Conservation (phyloP, 495 filamentous ascomycete species). For the Trypethelium eluteriae region DNA sequence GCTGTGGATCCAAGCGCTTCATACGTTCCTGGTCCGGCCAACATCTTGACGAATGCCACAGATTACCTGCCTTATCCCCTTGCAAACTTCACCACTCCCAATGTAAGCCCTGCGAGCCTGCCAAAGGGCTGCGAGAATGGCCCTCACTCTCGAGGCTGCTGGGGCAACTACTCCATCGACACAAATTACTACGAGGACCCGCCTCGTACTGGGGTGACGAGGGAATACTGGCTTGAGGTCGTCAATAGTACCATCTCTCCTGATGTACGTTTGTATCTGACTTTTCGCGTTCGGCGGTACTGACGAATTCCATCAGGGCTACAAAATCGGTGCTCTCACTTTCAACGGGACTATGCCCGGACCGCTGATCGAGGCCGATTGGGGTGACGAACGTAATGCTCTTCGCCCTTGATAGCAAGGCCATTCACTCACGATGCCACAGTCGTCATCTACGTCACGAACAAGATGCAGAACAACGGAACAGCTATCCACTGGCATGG, state of each 20-base stretch:
- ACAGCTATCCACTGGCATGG: slow-evolving; percentile 29
- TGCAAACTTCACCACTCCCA: slow-evolving; percentile 11
- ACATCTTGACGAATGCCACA: slow-evolving; percentile 6
- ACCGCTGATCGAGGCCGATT: slow-evolving; percentile 34
- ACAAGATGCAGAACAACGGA: slow-evolving; percentile 22
- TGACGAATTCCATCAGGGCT: slow-evolving; percentile 17
- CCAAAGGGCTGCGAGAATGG: slow-evolving; percentile 16
- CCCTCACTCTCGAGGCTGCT: slow-evolving; percentile 24
- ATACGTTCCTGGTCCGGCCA: slow-evolving; percentile 6
- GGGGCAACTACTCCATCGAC: slow-evolving; percentile 27
- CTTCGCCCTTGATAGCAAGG: not conserved
- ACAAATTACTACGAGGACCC: slow-evolving; percentile 31
- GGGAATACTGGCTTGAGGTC: slow-evolving; percentile 30
- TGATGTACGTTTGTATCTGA: slow-evolving; percentile 24
- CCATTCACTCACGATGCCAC: slow-evolving; percentile 16
- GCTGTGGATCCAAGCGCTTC: slow-evolving; percentile 3
- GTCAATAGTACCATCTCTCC: slow-evolving; percentile 31
- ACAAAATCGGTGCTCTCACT: slow-evolving; percentile 25
- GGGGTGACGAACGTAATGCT: slow-evolving; percentile 29
- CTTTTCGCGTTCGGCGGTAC: not conserved
- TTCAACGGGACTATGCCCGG: slow-evolving; percentile 37
- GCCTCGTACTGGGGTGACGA: slow-evolving; percentile 31
- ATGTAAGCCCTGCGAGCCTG: slow-evolving; percentile 11
- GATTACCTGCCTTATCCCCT: slow-evolving; percentile 11
- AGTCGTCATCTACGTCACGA: slow-evolving; percentile 26